Conservation (phyloP, 306 rosid genomes). For the Rosa lucieae region DNA sequence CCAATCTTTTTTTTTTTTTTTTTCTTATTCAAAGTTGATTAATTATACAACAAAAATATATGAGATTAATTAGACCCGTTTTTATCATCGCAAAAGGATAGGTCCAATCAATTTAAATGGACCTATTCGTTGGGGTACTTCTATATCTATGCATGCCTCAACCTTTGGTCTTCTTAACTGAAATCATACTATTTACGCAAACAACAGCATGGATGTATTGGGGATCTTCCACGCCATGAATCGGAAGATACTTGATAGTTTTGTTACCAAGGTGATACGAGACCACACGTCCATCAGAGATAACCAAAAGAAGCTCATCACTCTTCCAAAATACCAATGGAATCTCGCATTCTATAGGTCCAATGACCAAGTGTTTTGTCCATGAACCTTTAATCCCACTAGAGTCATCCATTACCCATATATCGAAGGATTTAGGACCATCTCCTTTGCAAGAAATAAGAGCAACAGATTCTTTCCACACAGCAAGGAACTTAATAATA, state of each 20-base stretch:
- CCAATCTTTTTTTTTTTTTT: no score
- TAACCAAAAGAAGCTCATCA: slow-evolving; percentile 8
- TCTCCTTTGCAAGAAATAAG: background rate
- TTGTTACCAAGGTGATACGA: background rate
- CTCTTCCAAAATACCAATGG: slow-evolving; percentile 14
- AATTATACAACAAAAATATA: no score
- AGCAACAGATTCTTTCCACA: background rate
- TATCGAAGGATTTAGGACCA: background rate
- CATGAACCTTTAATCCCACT: background rate
- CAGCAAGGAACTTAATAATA: background rate
- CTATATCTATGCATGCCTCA: background rate
- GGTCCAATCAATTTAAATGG: no score
- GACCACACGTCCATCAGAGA: background rate
- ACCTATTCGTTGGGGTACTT: no score
- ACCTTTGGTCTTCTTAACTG: background rate
- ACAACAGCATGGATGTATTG: background rate
- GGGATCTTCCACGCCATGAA: background rate
- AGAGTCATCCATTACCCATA: background rate
- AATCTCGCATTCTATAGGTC: background rate
- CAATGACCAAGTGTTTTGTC: background rate
- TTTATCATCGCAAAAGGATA: no score
- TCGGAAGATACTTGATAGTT: background rate
- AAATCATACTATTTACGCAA: background rate
- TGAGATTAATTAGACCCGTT: no score
- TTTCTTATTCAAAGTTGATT: no score